phyloP scores from a whole-genome alignment of 1,284 basidiomycete species.

The Heterobasidion parviporum region DNA sequence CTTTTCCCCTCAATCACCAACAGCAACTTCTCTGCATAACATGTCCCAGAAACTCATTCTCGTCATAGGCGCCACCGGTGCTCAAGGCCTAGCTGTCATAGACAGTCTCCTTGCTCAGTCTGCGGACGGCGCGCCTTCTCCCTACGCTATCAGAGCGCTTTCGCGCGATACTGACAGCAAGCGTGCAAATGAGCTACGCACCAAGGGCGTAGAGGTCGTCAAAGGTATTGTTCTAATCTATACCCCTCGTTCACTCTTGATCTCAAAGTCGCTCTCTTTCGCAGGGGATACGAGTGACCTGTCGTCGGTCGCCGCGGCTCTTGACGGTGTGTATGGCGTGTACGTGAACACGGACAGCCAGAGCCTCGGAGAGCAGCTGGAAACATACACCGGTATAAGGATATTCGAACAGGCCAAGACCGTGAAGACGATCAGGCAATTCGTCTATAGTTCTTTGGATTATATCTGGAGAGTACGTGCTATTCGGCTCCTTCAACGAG shows the following conservation, averaged over 20 bases:
- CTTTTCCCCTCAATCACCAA: no score
- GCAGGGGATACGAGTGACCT: slow-evolving; percentile 14
- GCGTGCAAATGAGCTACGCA: slow-evolving; percentile 26
- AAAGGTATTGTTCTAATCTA: slow-evolving; percentile 21
- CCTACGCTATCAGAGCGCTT: slow-evolving; percentile 37
- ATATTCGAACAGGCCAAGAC: slow-evolving; percentile 39
- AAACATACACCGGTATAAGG: slow-evolving; percentile 32
- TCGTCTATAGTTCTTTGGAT: slow-evolving; percentile 31
- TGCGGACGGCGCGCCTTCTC: slow-evolving; percentile 30
- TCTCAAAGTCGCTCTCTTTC: not conserved
- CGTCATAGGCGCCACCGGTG: slow-evolving; percentile 42
- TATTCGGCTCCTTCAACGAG: not conserved
- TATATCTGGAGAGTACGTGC: slow-evolving; percentile 27
- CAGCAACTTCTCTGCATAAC: no score
- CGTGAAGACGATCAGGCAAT: slow-evolving; percentile 22
- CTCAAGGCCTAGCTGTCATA: slow-evolving; percentile 36
- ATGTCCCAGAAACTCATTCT: slow-evolving; percentile 28
- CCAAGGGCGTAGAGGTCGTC: slow-evolving; percentile 31
- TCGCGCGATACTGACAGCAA: slow-evolving; percentile 30
- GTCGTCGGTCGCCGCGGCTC: slow-evolving; percentile 20
- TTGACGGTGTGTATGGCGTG: slow-evolving; percentile 34
- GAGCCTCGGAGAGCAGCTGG: slow-evolving; percentile 33
- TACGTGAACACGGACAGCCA: slow-evolving; percentile 39
- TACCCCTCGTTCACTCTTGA: not conserved
- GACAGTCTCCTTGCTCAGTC: slow-evolving; percentile 28